These are phyloP conservation scores for Berberis vulgaris DNA, from an alignment of 164 flowering plant species.

Conservation along the genomic window DNA sequence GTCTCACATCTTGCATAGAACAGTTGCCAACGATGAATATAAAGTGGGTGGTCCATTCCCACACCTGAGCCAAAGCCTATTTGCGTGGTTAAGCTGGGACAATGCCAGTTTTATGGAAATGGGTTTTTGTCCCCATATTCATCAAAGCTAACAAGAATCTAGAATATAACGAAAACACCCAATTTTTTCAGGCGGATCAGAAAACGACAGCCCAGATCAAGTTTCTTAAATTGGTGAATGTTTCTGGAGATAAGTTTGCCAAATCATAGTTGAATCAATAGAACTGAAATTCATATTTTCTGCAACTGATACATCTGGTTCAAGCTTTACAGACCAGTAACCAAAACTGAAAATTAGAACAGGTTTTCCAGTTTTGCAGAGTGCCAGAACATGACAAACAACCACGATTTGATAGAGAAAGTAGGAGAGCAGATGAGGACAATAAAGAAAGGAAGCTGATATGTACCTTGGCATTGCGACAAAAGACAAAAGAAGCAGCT, in stretches of 20 bases:
- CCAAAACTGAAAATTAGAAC: not conserved
- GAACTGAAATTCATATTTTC: not conserved
- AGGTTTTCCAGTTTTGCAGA: not conserved
- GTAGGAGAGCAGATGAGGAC: not conserved
- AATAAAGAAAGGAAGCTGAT: not conserved
- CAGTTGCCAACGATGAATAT: not conserved
- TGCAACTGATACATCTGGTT: no score
- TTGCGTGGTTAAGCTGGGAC: no score
- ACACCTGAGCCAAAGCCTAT: no score
- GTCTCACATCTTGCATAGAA: no score
- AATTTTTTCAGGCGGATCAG: no score
- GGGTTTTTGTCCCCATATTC: no score
- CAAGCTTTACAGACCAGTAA: not conserved
- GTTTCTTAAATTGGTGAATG: no score
- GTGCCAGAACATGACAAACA: not conserved
- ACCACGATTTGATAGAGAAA: not conserved
- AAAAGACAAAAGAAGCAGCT: constrained; percentile 84
- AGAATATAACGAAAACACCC: no score
- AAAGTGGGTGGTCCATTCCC: no score
- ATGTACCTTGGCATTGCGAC: constrained; percentile 79
- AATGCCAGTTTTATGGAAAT: no score
- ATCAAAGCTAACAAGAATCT: no score
- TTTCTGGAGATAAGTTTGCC: not conserved
- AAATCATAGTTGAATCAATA: not conserved
- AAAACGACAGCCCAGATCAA: no score